These are phyloP conservation scores for Beta lomatogona DNA, from an alignment of 179 eudicot genomes.

Conservation along the genomic window DNA sequence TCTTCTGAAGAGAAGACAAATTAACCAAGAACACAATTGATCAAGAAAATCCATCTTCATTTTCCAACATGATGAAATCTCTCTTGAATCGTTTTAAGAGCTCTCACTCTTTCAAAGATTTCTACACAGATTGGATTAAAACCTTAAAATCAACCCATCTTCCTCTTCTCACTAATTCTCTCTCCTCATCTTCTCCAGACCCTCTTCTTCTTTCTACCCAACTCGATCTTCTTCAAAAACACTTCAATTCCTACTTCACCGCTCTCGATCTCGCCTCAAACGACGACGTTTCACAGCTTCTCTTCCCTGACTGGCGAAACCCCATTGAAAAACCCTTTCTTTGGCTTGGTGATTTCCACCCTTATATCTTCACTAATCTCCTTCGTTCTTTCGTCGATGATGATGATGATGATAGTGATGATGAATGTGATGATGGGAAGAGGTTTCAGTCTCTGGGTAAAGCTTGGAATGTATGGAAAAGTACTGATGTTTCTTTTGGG, in stretches of 20 bases:
- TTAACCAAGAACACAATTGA: background rate
- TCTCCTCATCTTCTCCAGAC: conserved; percentile 44
- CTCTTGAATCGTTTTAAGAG: conserved; percentile 46
- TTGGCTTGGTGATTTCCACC: conserved; percentile 85
- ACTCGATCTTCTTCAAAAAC: conserved; percentile 50
- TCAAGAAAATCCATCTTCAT: background rate
- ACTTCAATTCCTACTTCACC: conserved; percentile 61
- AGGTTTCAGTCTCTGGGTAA: background rate
- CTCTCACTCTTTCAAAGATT: conserved; percentile 55
- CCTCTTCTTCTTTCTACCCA: conserved; percentile 55
- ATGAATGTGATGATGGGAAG: background rate
- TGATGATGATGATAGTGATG: conserved; percentile 23
- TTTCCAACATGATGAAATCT: conserved; percentile 31
- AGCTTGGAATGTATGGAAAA: conserved; percentile 52
- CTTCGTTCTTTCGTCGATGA: conserved; percentile 58
- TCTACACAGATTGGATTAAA: conserved; percentile 55
- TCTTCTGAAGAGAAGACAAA: too few relatives aligned
- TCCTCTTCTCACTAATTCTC: conserved; percentile 54
- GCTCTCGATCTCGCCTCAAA: conserved; percentile 67
- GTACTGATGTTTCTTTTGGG: conserved; percentile 36
- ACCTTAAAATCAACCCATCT: conserved; percentile 56
- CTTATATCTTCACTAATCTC: conserved; percentile 70
- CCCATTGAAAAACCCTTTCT: conserved; percentile 70
- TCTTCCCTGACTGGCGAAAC: conserved; percentile 63
- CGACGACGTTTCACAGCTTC: conserved; percentile 51